Conservation (phyloP, 768 basidiomycete species). For the button mushroom (Agaricus bisporus) region DNA sequence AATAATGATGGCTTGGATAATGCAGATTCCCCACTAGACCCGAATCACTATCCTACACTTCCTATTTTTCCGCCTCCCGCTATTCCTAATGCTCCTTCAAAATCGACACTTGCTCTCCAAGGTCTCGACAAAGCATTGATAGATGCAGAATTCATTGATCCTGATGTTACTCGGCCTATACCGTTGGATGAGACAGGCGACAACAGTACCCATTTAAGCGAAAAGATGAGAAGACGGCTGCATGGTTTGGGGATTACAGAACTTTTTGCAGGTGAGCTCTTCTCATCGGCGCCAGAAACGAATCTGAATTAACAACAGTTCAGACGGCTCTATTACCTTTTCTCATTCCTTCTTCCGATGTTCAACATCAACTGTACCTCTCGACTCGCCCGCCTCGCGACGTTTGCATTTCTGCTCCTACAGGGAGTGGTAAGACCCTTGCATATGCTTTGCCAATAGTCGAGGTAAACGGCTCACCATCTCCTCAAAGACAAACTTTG, state of each 20-base stretch:
- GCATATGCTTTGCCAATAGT: slow-evolving; percentile 94
- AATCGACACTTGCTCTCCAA: slow-evolving; percentile 65
- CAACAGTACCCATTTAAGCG: slow-evolving; percentile 46
- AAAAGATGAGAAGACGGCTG: slow-evolving; percentile 56
- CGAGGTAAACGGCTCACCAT: slow-evolving; percentile 43
- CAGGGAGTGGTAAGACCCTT: slow-evolving; percentile 96
- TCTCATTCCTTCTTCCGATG: slow-evolving; percentile 45
- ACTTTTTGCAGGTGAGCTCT: slow-evolving; percentile 75
- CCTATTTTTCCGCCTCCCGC: slow-evolving; percentile 67
- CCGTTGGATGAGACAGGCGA: slow-evolving; percentile 33
- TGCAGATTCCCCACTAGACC: background rate
- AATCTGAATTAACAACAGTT: slow-evolving; percentile 40
- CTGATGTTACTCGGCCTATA: slow-evolving; percentile 40
- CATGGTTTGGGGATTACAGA: slow-evolving; percentile 76
- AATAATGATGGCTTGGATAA: slow-evolving; percentile 5
- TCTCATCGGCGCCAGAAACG: background rate
- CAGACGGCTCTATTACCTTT: slow-evolving; percentile 87
- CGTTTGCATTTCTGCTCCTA: slow-evolving; percentile 93
- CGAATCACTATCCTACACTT: slow-evolving; percentile 22
- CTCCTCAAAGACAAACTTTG: background rate
- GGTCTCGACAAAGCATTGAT: slow-evolving; percentile 72
- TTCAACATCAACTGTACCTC: slow-evolving; percentile 47
- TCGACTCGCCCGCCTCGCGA: slow-evolving; percentile 68
- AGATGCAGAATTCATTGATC: slow-evolving; percentile 63
- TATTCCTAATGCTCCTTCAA: slow-evolving; percentile 64